These are phyloP conservation scores for Alternaria metachromatica DNA, from an alignment of 2,329 filamentous ascomycete species.

Conservation along the genomic window DNA sequence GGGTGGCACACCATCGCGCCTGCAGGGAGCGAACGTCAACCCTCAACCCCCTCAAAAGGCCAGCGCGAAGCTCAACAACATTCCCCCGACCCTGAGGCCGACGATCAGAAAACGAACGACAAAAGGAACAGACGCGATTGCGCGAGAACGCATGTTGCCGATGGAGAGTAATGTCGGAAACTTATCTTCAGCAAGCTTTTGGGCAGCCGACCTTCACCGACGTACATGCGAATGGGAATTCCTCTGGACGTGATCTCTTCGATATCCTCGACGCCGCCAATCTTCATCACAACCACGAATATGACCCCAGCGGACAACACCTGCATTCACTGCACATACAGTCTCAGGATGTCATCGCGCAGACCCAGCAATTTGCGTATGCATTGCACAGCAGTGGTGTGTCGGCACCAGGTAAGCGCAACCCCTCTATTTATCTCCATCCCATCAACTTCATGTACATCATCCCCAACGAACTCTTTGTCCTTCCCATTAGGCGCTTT, in stretches of 20 bases:
- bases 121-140: slow-evolving; percentile 13
- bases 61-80: slow-evolving; percentile 22
- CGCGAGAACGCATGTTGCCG: slow-evolving; percentile 28
- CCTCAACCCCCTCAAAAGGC: slow-evolving; percentile 19
- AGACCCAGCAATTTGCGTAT: slow-evolving; percentile 25
- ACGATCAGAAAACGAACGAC: slow-evolving; percentile 3
- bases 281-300: slow-evolving; percentile 36
- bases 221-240: slow-evolving; percentile 47
- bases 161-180: slow-evolving; percentile 49
- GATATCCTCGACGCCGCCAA: slow-evolving; percentile 35
- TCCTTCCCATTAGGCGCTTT: slow-evolving; percentile 9
- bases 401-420: slow-evolving; percentile 32
- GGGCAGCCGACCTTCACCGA: slow-evolving; percentile 48
- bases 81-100: slow-evolving; percentile 9
- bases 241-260: slow-evolving; percentile 49
- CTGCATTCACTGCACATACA: slow-evolving; percentile 20
- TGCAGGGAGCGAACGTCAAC: slow-evolving; percentile 30
- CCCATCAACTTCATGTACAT: slow-evolving; percentile 5
- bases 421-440: slow-evolving; percentile 6
- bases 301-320: slow-evolving; percentile 24
- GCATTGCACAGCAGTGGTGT: slow-evolving; percentile 29
- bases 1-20: slow-evolving; percentile 33
- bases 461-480: slow-evolving; percentile 2
- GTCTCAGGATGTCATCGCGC: slow-evolving; percentile 24
- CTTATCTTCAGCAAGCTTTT: slow-evolving; percentile 40